Evolutionary conservation across 2,329 filamentous ascomycete species (phyloP).

Genomic region (Seiridium unicorne): DNA sequence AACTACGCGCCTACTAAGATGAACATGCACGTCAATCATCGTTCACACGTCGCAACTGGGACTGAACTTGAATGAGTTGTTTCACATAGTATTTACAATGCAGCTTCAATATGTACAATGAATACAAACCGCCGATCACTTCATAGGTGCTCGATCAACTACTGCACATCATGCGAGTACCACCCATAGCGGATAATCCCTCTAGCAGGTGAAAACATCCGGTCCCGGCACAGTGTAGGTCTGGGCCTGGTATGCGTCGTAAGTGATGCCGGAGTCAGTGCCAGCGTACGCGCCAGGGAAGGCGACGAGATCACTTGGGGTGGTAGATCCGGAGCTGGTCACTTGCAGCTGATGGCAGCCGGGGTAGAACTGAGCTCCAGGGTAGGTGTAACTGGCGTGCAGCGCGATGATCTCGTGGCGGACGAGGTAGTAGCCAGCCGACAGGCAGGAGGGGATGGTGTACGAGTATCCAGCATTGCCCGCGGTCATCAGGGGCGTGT

Average conservation of each 20-base stretch:
- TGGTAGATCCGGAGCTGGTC: conserved; percentile 10
- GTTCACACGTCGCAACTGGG: too few relatives aligned
- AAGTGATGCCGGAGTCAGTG: conserved; percentile 49
- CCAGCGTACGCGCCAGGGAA: conserved; percentile 54
- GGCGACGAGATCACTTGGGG: conserved; percentile 30
- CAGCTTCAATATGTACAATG: too few relatives aligned
- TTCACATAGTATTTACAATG: too few relatives aligned
- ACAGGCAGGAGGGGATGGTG: conserved; percentile 52
- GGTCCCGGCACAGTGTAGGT: conserved; percentile 48
- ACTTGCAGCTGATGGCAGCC: conserved; percentile 15
- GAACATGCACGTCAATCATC: too few relatives aligned
- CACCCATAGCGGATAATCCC: neutral
- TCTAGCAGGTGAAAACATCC: conserved; percentile 45
- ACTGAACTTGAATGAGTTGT: too few relatives aligned
- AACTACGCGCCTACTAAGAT: conserved; percentile 23
- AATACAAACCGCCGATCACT: neutral
- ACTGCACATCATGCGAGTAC: neutral
- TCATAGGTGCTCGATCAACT: neutral
- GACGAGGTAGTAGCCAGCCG: conserved; percentile 44
- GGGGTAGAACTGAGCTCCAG: conserved; percentile 16
- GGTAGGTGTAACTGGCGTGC: conserved; percentile 25
- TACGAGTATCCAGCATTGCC: conserved; percentile 44
- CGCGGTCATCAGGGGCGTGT: conserved; percentile 41
- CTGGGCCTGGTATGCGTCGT: conserved; percentile 46
- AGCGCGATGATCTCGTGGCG: conserved; percentile 42